Evolutionary conservation across 1,284 basidiomycete genomes (phyloP), one percentile per base, ranked within the genome.

Genomic region (Malassezia arunalokei): DNA sequence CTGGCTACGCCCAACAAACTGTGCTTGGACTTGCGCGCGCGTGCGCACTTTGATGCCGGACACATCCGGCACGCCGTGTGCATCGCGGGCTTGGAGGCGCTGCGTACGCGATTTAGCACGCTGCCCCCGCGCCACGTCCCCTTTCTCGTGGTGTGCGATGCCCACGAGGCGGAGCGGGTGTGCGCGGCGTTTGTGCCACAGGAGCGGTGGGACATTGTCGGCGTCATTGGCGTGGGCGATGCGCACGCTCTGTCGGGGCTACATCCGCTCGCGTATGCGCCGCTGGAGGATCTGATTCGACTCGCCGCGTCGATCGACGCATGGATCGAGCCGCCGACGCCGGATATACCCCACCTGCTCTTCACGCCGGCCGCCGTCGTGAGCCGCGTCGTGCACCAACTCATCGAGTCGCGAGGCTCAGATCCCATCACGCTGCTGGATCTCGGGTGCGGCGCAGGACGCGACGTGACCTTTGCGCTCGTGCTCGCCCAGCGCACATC

Each of bases 401-500:
- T 6, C 1, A 6, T 28, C 4, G 7, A 33, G 12, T n/a, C 27
- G 5, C 15, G 15, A 11, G 17, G 32, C 28, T 15, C 29, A 17
- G 43, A 14, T 8, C 29, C 38, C 17, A 8, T 40, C 12, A 33
- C 28, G 28, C 9, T 55, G 4, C 48, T 55, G 14, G 53, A 55
- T 37, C 14, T 50, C 5, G 53, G 53, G 24, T 55, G 53, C 40
- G 53, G 53, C 37, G 53, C 53, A 15, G 53, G 53, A 3, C 53
- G 53, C 47, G 53, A 55, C 37, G 15, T 46, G 6, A 45, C 53
- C 6, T 55, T 33, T 24, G 14, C 44, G 9, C 43, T 55, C 3
- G 35, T 40, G 3, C 28, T 37, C 4, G 43, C 30, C 8, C 31
- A 20, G 27, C 17, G 8, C 8, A 15, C 37, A 17, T n/a, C 29